A percentile compares a stretch with the other conserved stretches of the same genome.
Evolutionary conservation across 208 protist species (phyloP).

Genomic region (Trypanosoma boissoni): DNA sequence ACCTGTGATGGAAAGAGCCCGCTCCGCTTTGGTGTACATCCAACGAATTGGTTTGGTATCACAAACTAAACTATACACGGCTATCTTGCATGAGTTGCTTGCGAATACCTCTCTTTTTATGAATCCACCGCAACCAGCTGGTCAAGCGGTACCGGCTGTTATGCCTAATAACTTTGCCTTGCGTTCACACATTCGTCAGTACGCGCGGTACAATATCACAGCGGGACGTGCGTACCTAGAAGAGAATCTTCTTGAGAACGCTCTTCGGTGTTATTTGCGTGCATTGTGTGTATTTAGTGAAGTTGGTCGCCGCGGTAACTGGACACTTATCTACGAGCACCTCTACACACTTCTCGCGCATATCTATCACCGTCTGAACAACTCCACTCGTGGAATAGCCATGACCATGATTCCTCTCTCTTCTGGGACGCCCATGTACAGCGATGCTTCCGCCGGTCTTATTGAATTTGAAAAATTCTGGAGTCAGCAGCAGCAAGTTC

Average conservation of each 20-base stretch:
- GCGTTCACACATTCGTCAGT: slow-evolving; percentile 46
- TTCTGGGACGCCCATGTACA: slow-evolving; percentile 57
- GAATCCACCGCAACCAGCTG: slow-evolving; percentile 65
- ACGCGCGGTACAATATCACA: slow-evolving; percentile 37
- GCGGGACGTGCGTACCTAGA: slow-evolving; percentile 54
- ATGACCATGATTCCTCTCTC: slow-evolving; percentile 45
- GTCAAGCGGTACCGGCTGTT: slow-evolving; percentile 29
- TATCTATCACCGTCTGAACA: slow-evolving; percentile 58
- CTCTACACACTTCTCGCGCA: slow-evolving; percentile 41
- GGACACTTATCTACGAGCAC: slow-evolving; percentile 58
- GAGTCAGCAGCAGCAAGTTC: slow-evolving; percentile 40
- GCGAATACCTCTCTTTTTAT: slow-evolving; percentile 47
- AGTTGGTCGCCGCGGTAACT: slow-evolving; percentile 46
- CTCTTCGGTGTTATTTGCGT: slow-evolving; percentile 71
- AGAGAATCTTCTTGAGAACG: slow-evolving; percentile 37
- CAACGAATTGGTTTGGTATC: slow-evolving; percentile 39
- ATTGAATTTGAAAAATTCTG: slow-evolving; percentile 52
- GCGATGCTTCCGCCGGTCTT: slow-evolving; percentile 28
- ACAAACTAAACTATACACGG: slow-evolving; percentile 37
- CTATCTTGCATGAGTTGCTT: slow-evolving; percentile 60
- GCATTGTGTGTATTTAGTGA: slow-evolving; percentile 50
- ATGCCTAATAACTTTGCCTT: slow-evolving; percentile 47
- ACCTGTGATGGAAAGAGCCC: slow-evolving; percentile 45
- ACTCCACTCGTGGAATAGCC: slow-evolving; percentile 52
- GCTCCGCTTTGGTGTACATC: slow-evolving; percentile 39